Conservation (phyloP, 192 early-diverging fungal species). For the Backusella liffmaniae region DNA sequence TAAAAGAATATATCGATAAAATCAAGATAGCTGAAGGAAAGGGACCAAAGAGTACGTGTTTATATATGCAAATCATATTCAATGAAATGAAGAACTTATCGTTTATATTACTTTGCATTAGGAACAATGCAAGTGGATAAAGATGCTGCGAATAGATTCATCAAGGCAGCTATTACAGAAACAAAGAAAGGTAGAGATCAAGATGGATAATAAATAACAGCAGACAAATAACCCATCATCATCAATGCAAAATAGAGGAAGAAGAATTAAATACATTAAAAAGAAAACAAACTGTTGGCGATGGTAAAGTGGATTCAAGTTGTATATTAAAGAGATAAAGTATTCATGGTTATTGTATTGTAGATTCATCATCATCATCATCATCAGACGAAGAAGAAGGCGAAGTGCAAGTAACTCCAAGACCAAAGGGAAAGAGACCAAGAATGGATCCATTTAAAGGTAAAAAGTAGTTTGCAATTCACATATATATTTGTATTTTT, state of each 20-base stretch:
- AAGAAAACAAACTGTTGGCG: neutral
- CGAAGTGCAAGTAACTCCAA: neutral
- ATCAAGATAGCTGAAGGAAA: constrained; percentile 27
- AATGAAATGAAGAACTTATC: neutral
- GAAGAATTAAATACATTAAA: neutral
- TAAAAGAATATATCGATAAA: constrained; percentile 32
- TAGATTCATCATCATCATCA: neutral
- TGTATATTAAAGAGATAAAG: neutral
- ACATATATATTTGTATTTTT: neutral
- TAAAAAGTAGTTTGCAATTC: neutral
- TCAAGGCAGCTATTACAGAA: constrained; percentile 17
- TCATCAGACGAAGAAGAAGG: constrained; percentile 17
- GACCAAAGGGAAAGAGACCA: neutral
- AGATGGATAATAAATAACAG: neutral
- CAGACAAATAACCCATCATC: neutral
- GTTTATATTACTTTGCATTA: neutral
- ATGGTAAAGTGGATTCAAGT: neutral
- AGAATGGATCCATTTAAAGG: constrained; percentile 25
- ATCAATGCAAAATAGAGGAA: neutral
- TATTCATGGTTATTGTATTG: neutral
- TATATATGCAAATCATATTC: neutral
- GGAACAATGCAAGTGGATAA: constrained; percentile 28
- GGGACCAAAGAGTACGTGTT: constrained; percentile 16
- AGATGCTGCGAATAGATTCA: constrained; percentile 30
- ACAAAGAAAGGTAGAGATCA: neutral